Conservation (phyloP, 352 stramenopile genomes). For the Phytophthora europaea region DNA sequence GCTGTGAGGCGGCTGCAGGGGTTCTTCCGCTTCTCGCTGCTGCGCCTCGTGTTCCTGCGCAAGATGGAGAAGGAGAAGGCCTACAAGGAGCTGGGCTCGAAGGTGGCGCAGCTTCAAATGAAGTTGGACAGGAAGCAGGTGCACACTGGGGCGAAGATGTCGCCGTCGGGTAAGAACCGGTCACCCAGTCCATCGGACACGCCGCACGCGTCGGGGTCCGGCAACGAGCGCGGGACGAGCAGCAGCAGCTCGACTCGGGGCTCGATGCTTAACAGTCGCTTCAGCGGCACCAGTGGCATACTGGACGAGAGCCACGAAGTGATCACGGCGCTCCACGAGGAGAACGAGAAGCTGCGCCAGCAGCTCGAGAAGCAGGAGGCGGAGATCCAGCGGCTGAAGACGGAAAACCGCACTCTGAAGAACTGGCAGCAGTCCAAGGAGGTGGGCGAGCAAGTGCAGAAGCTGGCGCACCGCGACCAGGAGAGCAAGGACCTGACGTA, state of each 20-base stretch:
- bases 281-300: conserved; percentile 79
- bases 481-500: conserved; percentile 90
- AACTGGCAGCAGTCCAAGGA: conserved; percentile 91
- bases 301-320: conserved; percentile 89
- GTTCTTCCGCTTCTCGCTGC: conserved; percentile 82
- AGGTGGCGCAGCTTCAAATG: conserved; percentile 75
- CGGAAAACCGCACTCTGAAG: conserved; percentile 81
- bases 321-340: conserved; percentile 86
- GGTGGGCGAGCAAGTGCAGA: conserved; percentile 90
- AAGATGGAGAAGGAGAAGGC: conserved; percentile 89
- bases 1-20: conserved; percentile 72
- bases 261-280: conserved; percentile 67
- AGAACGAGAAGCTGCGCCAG: conserved; percentile 82
- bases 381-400: conserved; percentile 82
- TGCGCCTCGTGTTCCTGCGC: conserved; percentile 78
- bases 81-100: conserved; percentile 77
- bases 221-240: conserved; percentile 29
- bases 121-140: conserved; percentile 78
- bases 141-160: conserved; percentile 47
- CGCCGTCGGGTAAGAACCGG: conserved; percentile 49
- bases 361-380: conserved; percentile 81
- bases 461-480: conserved; percentile 86
- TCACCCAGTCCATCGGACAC: conserved; percentile 38
- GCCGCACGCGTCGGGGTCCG: conserved; percentile 20
- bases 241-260: conserved; percentile 50